Conservation (phyloP, 2,329 filamentous ascomycete genomes). For the Xylaria sp. region DNA sequence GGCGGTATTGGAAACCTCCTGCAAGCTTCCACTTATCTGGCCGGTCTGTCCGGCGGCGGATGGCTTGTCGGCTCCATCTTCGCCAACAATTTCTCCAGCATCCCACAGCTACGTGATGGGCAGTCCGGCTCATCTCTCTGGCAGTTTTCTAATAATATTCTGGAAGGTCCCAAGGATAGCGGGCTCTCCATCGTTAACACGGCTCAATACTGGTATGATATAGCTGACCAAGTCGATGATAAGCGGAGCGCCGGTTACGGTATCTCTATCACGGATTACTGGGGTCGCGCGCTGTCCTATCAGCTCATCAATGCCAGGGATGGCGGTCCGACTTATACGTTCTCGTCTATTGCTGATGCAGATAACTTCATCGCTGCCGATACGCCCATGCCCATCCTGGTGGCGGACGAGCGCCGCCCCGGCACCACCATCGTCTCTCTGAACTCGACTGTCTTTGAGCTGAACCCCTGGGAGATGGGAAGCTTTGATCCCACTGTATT, state of each 20-base stretch:
- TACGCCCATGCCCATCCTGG: slow-evolving; percentile 77
- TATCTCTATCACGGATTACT: slow-evolving; percentile 77
- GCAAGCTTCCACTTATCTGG: slow-evolving; percentile 77
- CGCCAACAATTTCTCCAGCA: slow-evolving; percentile 79
- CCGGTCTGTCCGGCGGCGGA: slow-evolving; percentile 78
- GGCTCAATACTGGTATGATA: slow-evolving; percentile 69
- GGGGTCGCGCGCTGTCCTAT: slow-evolving; percentile 76
- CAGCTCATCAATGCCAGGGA: slow-evolving; percentile 75
- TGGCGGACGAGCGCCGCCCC: slow-evolving; percentile 74
- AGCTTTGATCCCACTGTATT: slow-evolving; percentile 78
- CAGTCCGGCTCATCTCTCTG: slow-evolving; percentile 49
- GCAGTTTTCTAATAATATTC: slow-evolving; percentile 53
- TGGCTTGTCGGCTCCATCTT: slow-evolving; percentile 82
- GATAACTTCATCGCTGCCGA: slow-evolving; percentile 70
- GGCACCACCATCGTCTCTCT: slow-evolving; percentile 69
- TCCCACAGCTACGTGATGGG: slow-evolving; percentile 54
- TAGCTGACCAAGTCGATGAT: slow-evolving; percentile 66
- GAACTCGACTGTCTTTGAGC: slow-evolving; percentile 82
- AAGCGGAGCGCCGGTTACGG: slow-evolving; percentile 74
- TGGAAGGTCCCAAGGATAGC: slow-evolving; percentile 49
- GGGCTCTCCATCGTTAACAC: slow-evolving; percentile 44
- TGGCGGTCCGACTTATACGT: slow-evolving; percentile 77
- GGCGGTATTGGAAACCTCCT: slow-evolving; percentile 75
- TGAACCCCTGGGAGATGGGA: slow-evolving; percentile 84
- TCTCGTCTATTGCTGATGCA: slow-evolving; percentile 75